These are phyloP conservation scores for Botryotinia narcissicola DNA, from an alignment of 2,329 filamentous ascomycete genomes.

Conservation along the genomic window DNA sequence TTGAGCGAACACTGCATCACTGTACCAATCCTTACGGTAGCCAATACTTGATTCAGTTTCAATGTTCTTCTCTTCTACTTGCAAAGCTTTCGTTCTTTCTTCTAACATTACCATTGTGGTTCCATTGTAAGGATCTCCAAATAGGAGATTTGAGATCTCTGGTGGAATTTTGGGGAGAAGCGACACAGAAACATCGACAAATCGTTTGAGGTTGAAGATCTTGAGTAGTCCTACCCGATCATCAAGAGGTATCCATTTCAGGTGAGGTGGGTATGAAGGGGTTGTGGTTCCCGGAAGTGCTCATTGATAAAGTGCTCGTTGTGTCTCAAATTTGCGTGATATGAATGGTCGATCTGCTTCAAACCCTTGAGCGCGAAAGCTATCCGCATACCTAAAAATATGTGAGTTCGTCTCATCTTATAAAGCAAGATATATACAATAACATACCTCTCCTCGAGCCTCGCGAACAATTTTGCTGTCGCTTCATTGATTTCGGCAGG, in stretches of 20 bases:
- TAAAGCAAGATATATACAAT: neutral
- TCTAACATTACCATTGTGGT: slow-evolving; percentile 21
- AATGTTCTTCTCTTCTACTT: slow-evolving; percentile 10
- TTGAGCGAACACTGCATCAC: slow-evolving; percentile 42
- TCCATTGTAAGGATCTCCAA: slow-evolving; percentile 19
- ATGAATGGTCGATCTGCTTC: slow-evolving; percentile 7
- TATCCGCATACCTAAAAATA: neutral
- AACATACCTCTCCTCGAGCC: slow-evolving; percentile 7
- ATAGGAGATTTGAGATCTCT: slow-evolving; percentile 18
- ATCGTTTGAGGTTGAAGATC: slow-evolving; percentile 34
- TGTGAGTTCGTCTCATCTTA: neutral
- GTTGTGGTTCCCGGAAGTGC: slow-evolving; percentile 11
- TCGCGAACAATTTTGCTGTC: slow-evolving; percentile 1
- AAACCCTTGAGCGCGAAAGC: slow-evolving; percentile 4
- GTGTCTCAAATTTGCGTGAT: slow-evolving; percentile 15
- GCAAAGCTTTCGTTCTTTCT: slow-evolving; percentile 1
- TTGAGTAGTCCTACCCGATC: slow-evolving; percentile 29
- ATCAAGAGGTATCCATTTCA: slow-evolving; percentile 32
- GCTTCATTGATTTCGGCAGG: slow-evolving; percentile 16
- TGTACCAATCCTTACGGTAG: slow-evolving; percentile 31
- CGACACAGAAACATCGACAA: slow-evolving; percentile 29
- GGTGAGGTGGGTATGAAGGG: slow-evolving; percentile 35
- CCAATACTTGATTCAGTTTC: slow-evolving; percentile 23
- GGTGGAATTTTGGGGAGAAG: slow-evolving; percentile 32
- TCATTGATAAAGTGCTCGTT: slow-evolving; percentile 21